Percentiles rank a stretch among this genome's conserved stretches.
Conservation (phyloP, 1,284 basidiomycete genomes). For the Fistulina hepatica region DNA sequence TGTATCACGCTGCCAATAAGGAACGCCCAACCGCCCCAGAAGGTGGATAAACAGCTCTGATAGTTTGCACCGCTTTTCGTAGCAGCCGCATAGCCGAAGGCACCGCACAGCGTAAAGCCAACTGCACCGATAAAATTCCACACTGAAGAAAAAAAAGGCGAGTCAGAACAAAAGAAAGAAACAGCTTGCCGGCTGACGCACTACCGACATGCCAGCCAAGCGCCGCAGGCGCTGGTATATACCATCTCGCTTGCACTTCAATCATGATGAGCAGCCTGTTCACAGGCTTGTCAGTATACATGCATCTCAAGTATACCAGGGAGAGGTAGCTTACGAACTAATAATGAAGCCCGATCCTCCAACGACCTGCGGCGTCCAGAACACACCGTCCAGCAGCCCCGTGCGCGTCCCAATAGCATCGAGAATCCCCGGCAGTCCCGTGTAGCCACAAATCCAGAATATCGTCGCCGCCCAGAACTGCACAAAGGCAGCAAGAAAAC, state of each 20-base stretch:
- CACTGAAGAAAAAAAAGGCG: constrained; percentile 17
- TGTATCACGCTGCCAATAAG: constrained; percentile 46
- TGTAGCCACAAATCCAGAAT: constrained; percentile 46
- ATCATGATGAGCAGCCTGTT: constrained; percentile 38
- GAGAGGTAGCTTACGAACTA: constrained; percentile 23
- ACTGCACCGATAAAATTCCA: constrained; percentile 49
- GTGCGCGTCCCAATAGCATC: constrained; percentile 31
- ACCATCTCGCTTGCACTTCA: constrained; percentile 47
- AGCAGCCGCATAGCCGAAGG: constrained; percentile 34
- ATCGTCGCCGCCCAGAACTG: constrained; percentile 44
- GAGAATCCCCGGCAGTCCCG: constrained; percentile 35
- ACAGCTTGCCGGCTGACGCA: constrained; percentile 25
- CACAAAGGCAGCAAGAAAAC: constrained; percentile 39
- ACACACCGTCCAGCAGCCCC: constrained; percentile 29
- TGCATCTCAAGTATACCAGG: not conserved
- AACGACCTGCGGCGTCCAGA: constrained; percentile 47
- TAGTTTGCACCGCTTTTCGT: constrained; percentile 29
- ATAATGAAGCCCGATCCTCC: constrained; percentile 48
- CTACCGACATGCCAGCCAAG: constrained; percentile 43
- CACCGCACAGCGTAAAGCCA: constrained; percentile 47
- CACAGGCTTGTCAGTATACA: not conserved
- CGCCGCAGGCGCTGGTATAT: constrained; percentile 25
- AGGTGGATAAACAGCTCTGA: constrained; percentile 42
- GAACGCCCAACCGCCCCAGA: constrained; percentile 55
- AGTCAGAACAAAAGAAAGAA: not conserved